Percentiles rank a stretch among this genome's conserved stretches.
These are phyloP conservation scores for Emydomyces testavorans DNA, from an alignment of 2,329 filamentous ascomycete genomes.

Conservation along the genomic window DNA sequence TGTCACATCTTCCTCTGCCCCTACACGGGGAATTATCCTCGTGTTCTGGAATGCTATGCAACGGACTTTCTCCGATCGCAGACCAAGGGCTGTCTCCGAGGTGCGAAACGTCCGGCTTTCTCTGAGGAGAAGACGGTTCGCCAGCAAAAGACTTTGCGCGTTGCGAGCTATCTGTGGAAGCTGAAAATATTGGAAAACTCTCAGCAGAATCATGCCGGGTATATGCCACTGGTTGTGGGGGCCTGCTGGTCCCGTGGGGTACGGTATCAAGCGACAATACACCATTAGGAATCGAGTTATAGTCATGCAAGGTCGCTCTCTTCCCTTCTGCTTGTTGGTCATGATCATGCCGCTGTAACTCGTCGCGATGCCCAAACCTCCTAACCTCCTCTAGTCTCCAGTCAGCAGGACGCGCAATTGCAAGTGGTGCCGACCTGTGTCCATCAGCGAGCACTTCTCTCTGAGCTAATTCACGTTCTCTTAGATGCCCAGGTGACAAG, in stretches of 20 bases:
- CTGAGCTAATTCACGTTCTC: slow-evolving; percentile 17
- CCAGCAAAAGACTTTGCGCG: slow-evolving; percentile 40
- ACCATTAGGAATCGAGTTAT: slow-evolving; percentile 40
- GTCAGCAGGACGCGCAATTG: slow-evolving; percentile 30
- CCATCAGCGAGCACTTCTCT: slow-evolving; percentile 12
- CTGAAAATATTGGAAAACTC: slow-evolving; percentile 53
- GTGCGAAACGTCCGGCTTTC: slow-evolving; percentile 19
- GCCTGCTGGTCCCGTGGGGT: slow-evolving; percentile 21
- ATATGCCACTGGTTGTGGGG: slow-evolving; percentile 26
- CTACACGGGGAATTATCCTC: slow-evolving; percentile 15
- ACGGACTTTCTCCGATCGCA: slow-evolving; percentile 15
- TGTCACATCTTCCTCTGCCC: slow-evolving; percentile 12
- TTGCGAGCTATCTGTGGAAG: slow-evolving; percentile 48
- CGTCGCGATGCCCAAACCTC: slow-evolving; percentile 22
- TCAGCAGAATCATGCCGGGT: slow-evolving; percentile 48
- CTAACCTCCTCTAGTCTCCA: slow-evolving; percentile 26
- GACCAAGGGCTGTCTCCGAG: slow-evolving; percentile 20
- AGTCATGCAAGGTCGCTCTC: slow-evolving; percentile 37
- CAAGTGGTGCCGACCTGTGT: slow-evolving; percentile 30
- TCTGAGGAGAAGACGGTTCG: slow-evolving; percentile 37
- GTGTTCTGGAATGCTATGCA: slow-evolving; percentile 16
- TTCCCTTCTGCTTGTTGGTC: slow-evolving; percentile 34
- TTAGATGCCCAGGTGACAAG: slow-evolving; percentile 19
- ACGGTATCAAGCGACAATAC: slow-evolving; percentile 40
- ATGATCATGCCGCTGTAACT: slow-evolving; percentile 24